Evolutionary conservation across 2,329 filamentous ascomycete genomes (phyloP), one percentile per base, ranked within the genome.

Genomic region (Paraphoma sp.): DNA sequence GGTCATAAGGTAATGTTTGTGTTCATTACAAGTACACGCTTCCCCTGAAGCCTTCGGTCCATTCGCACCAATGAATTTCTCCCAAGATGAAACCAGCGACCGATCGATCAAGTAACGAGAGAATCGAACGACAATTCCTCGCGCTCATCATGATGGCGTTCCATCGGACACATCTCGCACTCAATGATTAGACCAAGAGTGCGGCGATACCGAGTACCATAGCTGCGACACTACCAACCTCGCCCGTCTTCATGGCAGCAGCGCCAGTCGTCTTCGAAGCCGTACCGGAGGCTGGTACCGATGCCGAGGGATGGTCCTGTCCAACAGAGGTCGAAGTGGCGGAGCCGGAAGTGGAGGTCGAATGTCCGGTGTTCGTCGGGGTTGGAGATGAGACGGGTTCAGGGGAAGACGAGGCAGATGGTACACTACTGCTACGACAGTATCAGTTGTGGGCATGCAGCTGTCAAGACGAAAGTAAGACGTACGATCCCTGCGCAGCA

Each of bases 151-250:
- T 5, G 23, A 23, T 23, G 5, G 2, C 23, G 23, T 5, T 23
- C 23, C 23, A 23, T 5, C 23, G 23, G 23, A 23, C 5, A 23
- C 23, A 23, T 23, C 23, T 36, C 10, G 33, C 14, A 7, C 30
- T 36, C 28, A 12, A 7, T n/a, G 10, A 7, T 28, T 60, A 66
- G 45, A 64, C 48, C 41, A 58, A 48, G 54, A 53, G 64, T 29
- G 61, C 63, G 47, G 57, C 57, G 28, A 62, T 41, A 14, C 61
- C 63, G 8, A 62, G 18, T 18, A 56, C 54, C 10, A 51, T 54
- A 14, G 59, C 63, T 33, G 61, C 56, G 33, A 60, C n/a, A 16
- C 60, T 56, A 42, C 47, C 53, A 48, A 59, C 30, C 51, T 54
- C 51, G 9, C 45, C 56, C 29, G 43, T 41, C n/a, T 29, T 44